Conservation (phyloP, 225 moss, liverwort and hornwort genomes). For the Asterella californica region DNA sequence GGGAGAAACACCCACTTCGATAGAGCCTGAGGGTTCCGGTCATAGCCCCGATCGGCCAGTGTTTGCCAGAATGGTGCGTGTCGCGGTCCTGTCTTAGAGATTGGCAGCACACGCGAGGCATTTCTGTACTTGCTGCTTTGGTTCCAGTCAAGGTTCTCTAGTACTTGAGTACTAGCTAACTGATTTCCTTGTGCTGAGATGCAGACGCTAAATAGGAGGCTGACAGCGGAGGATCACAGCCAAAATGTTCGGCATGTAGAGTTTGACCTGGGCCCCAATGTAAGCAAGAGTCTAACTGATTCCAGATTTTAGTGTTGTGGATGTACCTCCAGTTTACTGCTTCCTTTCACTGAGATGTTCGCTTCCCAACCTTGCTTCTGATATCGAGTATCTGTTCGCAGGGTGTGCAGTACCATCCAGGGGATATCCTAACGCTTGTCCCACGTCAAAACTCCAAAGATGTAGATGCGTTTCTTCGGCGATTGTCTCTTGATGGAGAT, state of each 20-base stretch:
- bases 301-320: background rate
- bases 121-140: background rate
- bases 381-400: constrained; percentile 20
- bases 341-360: too few species aligned
- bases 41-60: constrained; percentile 64
- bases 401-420: constrained; percentile 67
- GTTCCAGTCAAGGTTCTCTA: background rate
- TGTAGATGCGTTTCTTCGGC: constrained; percentile 58
- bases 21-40: constrained; percentile 56
- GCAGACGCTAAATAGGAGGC: constrained; percentile 55
- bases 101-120: background rate
- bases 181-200: background rate
- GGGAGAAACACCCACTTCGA: constrained; percentile 50
- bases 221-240: constrained; percentile 73
- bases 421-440: constrained; percentile 71
- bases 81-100: background rate
- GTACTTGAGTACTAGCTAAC: background rate
- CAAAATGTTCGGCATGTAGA: constrained; percentile 94
- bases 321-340: background rate
- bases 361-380: background rate
- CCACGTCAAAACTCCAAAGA: constrained; percentile 58
- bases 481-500: constrained; percentile 64
- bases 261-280: constrained; percentile 69
- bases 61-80: constrained; percentile 64
- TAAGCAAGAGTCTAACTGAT: constrained; percentile 30